phyloP scores from a whole-genome alignment of 352 stramenopile genomes.

The Pythium aphanidermatum region DNA sequence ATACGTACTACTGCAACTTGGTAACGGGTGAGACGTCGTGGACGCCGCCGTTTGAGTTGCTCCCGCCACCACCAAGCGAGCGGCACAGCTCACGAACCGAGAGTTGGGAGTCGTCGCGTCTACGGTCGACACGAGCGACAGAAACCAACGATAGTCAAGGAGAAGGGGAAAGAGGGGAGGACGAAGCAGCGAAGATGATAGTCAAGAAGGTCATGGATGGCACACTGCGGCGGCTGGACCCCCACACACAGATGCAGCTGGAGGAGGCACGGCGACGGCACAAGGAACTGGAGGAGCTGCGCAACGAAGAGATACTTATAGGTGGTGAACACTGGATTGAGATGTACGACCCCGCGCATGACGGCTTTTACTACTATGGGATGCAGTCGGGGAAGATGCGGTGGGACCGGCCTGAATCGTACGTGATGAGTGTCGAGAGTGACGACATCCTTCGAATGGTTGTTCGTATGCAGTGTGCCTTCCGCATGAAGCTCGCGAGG shows the following conservation, averaged over 20 bases:
- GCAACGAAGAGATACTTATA: constrained; percentile 22
- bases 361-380: constrained; percentile 42
- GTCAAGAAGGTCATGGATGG: constrained; percentile 20
- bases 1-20: constrained; percentile 38
- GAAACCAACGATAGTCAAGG: too few relatives aligned
- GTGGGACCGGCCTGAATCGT: constrained; percentile 30
- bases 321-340: constrained; percentile 41
- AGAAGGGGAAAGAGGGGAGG: not conserved
- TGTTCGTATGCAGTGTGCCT: constrained; percentile 41
- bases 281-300: constrained; percentile 21
- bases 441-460: constrained; percentile 37
- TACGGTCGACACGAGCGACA: too few relatives aligned
- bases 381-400: constrained; percentile 34
- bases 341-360: constrained; percentile 43
- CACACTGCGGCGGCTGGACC: constrained; percentile 19
- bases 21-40: constrained; percentile 40
- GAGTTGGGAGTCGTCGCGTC: not conserved
- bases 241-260: constrained; percentile 19
- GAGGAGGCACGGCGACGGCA: constrained; percentile 23
- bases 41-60: constrained; percentile 18
- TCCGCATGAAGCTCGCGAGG: constrained; percentile 40
- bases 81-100: constrained; percentile 1
- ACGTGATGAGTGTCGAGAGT: constrained; percentile 28
- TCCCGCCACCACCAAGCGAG: not conserved
- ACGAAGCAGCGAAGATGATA: constrained; percentile 1